A percentile compares a stretch with the other conserved stretches of the same genome.
phyloP scores from a whole-genome alignment of 495 filamentous ascomycete species.

The Penicillium pancosmium region DNA sequence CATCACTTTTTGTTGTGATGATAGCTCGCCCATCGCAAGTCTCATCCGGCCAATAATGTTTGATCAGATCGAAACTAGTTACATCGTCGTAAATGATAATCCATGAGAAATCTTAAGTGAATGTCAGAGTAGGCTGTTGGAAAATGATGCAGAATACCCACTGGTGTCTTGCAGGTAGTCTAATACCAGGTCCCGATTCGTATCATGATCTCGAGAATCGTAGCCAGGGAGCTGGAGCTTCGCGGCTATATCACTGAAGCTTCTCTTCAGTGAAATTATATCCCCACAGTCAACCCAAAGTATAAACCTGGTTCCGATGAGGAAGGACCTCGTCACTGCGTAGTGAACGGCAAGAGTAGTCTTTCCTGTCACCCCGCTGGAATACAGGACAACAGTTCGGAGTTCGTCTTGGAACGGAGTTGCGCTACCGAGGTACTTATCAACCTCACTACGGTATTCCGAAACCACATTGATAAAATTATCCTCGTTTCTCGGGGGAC shows the following conservation, averaged over 20 bases:
- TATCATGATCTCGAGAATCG: background rate
- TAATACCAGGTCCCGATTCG: background rate
- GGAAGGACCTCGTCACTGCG: background rate
- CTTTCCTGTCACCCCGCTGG: background rate
- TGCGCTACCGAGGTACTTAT: background rate
- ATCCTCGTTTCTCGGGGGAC: background rate
- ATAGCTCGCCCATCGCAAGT: background rate
- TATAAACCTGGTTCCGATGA: background rate
- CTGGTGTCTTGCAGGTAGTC: background rate
- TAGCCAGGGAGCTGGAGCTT: background rate
- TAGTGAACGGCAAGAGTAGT: background rate
- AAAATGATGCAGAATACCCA: background rate
- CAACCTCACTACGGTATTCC: background rate
- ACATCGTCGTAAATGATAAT: background rate
- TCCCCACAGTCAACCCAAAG: background rate
- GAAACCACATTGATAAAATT: background rate
- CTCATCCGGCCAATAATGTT: conserved; percentile 1
- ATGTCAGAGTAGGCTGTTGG: background rate
- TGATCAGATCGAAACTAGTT: background rate
- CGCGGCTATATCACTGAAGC: background rate
- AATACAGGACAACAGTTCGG: background rate
- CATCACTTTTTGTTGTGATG: background rate
- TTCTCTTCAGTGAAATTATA: background rate
- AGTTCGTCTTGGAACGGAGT: background rate
- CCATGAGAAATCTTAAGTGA: background rate